Evolutionary conservation across 140 eudicot species (phyloP), one percentile per base, ranked within the genome.

Genomic region (Anethum foeniculum): DNA sequence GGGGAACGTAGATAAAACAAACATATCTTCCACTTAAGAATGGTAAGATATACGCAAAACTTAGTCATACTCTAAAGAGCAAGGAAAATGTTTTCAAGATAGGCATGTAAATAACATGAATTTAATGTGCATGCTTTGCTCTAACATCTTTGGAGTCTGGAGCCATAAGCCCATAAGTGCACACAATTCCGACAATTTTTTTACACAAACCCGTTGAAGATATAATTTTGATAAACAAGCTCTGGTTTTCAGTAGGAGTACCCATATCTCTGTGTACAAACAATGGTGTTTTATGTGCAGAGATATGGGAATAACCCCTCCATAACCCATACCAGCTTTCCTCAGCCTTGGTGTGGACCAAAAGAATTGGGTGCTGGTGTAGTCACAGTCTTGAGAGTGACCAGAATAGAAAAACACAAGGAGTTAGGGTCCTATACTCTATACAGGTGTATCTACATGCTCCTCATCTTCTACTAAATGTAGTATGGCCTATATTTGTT

Each of bases 311-410:
- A 71, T 36, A 64, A 28, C 38, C 71, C 27, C 38, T 64, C 71
- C 71, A 64, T 64, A 64, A 25, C 71, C 71, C 38, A 67, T 28
- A 32, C 73, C 73, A 30, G 43, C 43, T 14, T 4, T 67, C 23
- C 43, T 30, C n/a, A 67, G 73, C 73, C 39, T 36, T 18, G 28
- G 36, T 43, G 78, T 41, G 51, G 77, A 21, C 30, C 51, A 73
- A 71, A 43, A 21, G 6, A 10, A n/a, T 18, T 44, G 78, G 18
- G 38, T 74, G 18, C 38, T 43, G 32, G 32, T 74, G 32, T 12
- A 0, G 78, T 74, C 78, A n/a, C 78, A 44, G 16, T 74, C 78
- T 72, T 38, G 78, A 73, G 77, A 44, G 54, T 44, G 78, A 43
- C 27, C 7, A 19, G 52, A 73, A 73, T 11, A 73, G 56, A 73